These are phyloP conservation scores for Eruca vesicaria DNA, from an alignment of 441 rosid species.

Conservation along the genomic window DNA sequence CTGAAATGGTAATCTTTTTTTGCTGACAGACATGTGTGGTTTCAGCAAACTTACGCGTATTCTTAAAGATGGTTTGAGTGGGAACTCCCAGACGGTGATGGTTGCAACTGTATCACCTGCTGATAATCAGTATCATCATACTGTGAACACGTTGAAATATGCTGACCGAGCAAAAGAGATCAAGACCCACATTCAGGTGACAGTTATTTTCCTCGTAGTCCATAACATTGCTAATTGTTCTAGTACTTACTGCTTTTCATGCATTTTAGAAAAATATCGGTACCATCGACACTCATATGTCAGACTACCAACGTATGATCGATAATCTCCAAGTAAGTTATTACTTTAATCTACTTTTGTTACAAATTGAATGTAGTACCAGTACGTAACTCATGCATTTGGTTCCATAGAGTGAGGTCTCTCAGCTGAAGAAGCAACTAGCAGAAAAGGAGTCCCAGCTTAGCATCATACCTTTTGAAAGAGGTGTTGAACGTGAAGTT, in stretches of 20 bases:
- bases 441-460: slow-evolving; percentile 85
- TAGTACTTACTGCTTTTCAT: slow-evolving; percentile 23
- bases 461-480: slow-evolving; percentile 72
- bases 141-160: slow-evolving; percentile 88
- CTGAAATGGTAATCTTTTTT: slow-evolving; percentile 17
- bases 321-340: slow-evolving; percentile 86
- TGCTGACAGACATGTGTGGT: slow-evolving; percentile 63
- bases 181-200: slow-evolving; percentile 90
- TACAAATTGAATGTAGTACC: background rate
- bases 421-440: slow-evolving; percentile 73
- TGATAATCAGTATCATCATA: slow-evolving; percentile 81
- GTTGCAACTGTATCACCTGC: slow-evolving; percentile 82
- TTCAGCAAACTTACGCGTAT: slow-evolving; percentile 92
- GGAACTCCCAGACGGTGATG: slow-evolving; percentile 96
- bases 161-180: slow-evolving; percentile 97
- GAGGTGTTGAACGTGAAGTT: slow-evolving; percentile 77
- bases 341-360: background rate
- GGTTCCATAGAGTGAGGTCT: slow-evolving; percentile 71
- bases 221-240: background rate
- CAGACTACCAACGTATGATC: slow-evolving; percentile 95
- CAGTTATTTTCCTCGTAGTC: background rate
- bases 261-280: slow-evolving; percentile 82
- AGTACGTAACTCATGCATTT: slow-evolving; percentile 20
- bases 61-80: slow-evolving; percentile 97
- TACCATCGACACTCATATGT: slow-evolving; percentile 75